Conservation (phyloP, 768 basidiomycete species). For the Pholiota molesta region DNA sequence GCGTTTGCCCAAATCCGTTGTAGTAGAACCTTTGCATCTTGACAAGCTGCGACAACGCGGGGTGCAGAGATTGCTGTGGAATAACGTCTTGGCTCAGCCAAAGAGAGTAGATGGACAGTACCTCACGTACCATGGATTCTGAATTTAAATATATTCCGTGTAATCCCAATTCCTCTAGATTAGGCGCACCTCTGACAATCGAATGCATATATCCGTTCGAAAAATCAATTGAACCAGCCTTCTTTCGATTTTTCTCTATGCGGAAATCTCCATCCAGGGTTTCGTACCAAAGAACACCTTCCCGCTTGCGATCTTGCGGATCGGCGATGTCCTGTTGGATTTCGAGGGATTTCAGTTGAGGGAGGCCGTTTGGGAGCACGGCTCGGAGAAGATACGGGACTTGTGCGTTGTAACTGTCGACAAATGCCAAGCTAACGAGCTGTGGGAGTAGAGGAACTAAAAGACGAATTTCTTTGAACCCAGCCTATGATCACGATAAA, state of each 20-base stretch:
- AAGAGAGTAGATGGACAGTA: not conserved
- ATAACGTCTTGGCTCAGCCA: not conserved
- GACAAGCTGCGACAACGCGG: not conserved
- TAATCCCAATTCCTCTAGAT: constrained; percentile 14
- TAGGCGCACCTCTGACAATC: constrained; percentile 14
- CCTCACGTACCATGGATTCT: not conserved
- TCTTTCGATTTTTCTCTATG: not conserved
- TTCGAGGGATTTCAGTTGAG: not conserved
- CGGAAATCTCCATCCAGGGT: not conserved
- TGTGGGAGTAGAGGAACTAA: not conserved
- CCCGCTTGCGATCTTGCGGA: not conserved
- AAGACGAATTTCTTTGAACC: constrained; percentile 8
- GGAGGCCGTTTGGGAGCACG: not conserved
- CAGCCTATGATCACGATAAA: not conserved
- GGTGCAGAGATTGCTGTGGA: not conserved
- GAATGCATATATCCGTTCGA: constrained; percentile 16
- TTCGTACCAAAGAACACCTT: not conserved
- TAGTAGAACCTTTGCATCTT: not conserved
- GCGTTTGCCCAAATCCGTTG: not conserved
- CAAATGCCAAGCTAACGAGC: not conserved
- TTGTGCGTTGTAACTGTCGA: not conserved
- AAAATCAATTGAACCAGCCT: not conserved
- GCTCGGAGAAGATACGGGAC: not conserved
- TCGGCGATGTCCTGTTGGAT: not conserved
- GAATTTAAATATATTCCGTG: not conserved